phyloP scores from a whole-genome alignment of 1,139 yeast species.

The Debaryomycetaceae sp. region DNA sequence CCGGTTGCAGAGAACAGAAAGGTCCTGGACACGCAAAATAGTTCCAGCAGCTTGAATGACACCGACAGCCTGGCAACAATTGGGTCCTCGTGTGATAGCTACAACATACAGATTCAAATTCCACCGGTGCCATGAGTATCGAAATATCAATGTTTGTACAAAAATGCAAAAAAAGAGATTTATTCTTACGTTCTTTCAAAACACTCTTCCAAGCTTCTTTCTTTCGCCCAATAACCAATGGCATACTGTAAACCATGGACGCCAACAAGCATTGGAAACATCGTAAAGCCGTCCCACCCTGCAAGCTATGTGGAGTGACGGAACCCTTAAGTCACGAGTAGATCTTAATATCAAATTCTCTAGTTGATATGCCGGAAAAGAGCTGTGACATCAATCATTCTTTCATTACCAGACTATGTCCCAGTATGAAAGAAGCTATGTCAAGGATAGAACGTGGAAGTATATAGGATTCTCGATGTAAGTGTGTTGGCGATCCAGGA shows the following conservation, averaged over 20 bases:
- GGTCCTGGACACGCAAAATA: not conserved
- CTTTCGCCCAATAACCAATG: too few species aligned
- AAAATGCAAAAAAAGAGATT: not conserved
- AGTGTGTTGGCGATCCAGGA: not conserved
- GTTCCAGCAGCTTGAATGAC: constrained; percentile 3
- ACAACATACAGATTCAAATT: constrained; percentile 18
- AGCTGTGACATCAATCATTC: not conserved
- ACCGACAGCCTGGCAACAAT: constrained; percentile 10
- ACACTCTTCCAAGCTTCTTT: too few species aligned
- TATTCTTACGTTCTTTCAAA: too few species aligned
- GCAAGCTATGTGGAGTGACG: not conserved
- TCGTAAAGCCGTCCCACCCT: too few species aligned
- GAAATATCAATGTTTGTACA: not conserved
- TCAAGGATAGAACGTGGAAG: not conserved
- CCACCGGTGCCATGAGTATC: constrained; percentile 7
- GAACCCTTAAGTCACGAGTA: not conserved
- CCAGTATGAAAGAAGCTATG: not conserved
- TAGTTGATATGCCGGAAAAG: not conserved
- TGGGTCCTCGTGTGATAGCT: constrained; percentile 17
- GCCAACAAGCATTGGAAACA: too few species aligned
- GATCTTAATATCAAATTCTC: not conserved
- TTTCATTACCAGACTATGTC: not conserved
- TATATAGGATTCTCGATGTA: not conserved
- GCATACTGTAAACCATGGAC: too few species aligned
- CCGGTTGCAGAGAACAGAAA: not conserved